Evolutionary conservation across 1,284 basidiomycete genomes (phyloP), one percentile per base, ranked within the genome.

Genomic region (Fomitopsis palustris): DNA sequence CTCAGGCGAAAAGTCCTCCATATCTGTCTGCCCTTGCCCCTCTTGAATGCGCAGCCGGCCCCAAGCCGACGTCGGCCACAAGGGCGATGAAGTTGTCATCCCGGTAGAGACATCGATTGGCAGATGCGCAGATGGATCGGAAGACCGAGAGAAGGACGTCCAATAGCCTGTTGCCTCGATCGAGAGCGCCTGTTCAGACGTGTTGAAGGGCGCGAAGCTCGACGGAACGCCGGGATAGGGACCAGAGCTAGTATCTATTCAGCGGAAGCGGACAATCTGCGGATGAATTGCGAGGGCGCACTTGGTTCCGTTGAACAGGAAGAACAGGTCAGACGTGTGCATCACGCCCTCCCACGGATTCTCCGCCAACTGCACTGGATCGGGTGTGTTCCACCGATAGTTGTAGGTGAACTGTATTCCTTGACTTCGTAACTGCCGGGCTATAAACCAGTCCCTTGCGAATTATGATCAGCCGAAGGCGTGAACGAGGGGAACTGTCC

Each of bases 331-430:
- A 5, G 54, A 56, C 25, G 54, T 56, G 27, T 56, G 54, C 54
- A 56, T 56, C 25, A 56, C 54, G 42, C 54, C 54, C 42, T 56
- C 54, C 54, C 54, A 56, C 21, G 54, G 54, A 16, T 56, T 56
- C 42, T 41, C 38, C 25, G 54, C 54, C 16, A 56, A 42, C 42
- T 56, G 54, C 42, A 56, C 54, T 9, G 54, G 54, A 37, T 56
- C 54, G 25, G 54, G 54, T 12, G 54, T 56, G 33, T 56, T 56
- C 41, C 27, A 56, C 42, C 54, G 54, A n/a, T 56, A 56, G 43
- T 56, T 56, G 33, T 56, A 56, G 25, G 23, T 42, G 4, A 33
- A 29, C 16, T 23, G 33, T 4, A 29, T 31, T 9, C 54, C 54
- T 35, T 56, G 41, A 16, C 41, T 29, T 4, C 43, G 21, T n/a